Conservation (phyloP, 495 filamentous ascomycete species). For the Penicillium turbatum region DNA sequence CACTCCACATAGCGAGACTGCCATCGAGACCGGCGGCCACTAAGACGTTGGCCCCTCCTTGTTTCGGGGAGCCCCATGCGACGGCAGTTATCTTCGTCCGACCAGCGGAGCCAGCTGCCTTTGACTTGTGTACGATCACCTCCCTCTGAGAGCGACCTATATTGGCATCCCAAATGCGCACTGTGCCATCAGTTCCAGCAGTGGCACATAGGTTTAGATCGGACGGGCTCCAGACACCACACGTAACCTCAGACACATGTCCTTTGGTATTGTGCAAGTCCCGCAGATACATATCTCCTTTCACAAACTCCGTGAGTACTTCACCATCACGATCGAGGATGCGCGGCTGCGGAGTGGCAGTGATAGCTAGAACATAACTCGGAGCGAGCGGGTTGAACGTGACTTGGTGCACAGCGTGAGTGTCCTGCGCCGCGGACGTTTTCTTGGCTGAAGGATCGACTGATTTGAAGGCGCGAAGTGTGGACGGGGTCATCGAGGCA, state of each 20-base stretch:
- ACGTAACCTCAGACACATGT: slow-evolving; percentile 83
- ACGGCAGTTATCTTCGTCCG: slow-evolving; percentile 92
- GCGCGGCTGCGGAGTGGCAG: slow-evolving; percentile 83
- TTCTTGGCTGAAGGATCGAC: slow-evolving; percentile 82
- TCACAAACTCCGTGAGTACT: slow-evolving; percentile 76
- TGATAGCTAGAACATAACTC: slow-evolving; percentile 75
- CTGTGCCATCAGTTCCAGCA: slow-evolving; percentile 85
- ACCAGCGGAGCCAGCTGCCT: slow-evolving; percentile 76
- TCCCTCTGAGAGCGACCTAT: slow-evolving; percentile 82
- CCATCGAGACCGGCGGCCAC: slow-evolving; percentile 87
- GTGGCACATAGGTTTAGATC: slow-evolving; percentile 81
- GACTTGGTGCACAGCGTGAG: slow-evolving; percentile 80
- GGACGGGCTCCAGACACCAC: slow-evolving; percentile 82
- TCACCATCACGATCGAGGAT: slow-evolving; percentile 87
- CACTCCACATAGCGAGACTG: slow-evolving; percentile 85
- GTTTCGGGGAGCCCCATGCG: slow-evolving; percentile 73
- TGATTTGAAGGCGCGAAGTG: slow-evolving; percentile 86
- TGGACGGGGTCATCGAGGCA: slow-evolving; percentile 89
- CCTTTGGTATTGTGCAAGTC: slow-evolving; percentile 97
- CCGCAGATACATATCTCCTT: slow-evolving; percentile 96
- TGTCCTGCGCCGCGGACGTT: slow-evolving; percentile 66
- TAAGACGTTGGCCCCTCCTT: slow-evolving; percentile 75
- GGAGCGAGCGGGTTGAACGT: slow-evolving; percentile 83
- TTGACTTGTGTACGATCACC: slow-evolving; percentile 92
- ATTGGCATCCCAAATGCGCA: slow-evolving; percentile 96